Evolutionary conservation across 768 basidiomycete species (phyloP).

Genomic region (Russula sp.): DNA sequence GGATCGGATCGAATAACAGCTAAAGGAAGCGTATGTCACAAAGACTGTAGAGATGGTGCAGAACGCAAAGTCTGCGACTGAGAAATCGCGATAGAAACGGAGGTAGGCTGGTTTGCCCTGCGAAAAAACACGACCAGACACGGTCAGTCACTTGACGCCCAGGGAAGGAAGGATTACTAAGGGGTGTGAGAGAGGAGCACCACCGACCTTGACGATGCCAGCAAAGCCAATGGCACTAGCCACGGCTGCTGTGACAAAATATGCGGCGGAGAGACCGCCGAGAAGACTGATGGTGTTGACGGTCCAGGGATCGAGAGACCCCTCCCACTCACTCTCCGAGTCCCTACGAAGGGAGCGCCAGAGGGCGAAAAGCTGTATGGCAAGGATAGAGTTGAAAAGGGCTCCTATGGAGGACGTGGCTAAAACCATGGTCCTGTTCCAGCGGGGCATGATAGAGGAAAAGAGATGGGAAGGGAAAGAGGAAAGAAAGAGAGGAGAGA

Average conservation of each 20-base stretch:
- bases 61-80: slow-evolving; percentile 75
- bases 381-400: slow-evolving; percentile 42
- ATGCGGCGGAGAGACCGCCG: slow-evolving; percentile 61
- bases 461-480: background rate
- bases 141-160: background rate
- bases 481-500: background rate
- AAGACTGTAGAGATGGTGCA: slow-evolving; percentile 56
- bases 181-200: slow-evolving; percentile 24
- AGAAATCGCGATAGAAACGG: slow-evolving; percentile 79
- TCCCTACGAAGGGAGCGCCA: slow-evolving; percentile 50
- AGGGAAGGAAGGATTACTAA: slow-evolving; percentile 8
- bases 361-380: slow-evolving; percentile 42
- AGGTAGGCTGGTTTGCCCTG: slow-evolving; percentile 64
- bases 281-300: slow-evolving; percentile 47
- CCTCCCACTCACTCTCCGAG: slow-evolving; percentile 49
- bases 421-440: slow-evolving; percentile 40
- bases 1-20: slow-evolving; percentile 49
- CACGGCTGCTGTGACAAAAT: slow-evolving; percentile 62
- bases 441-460: slow-evolving; percentile 25
- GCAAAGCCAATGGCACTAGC: slow-evolving; percentile 64
- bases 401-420: slow-evolving; percentile 43
- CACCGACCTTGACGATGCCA: slow-evolving; percentile 62
- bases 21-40: slow-evolving; percentile 59
- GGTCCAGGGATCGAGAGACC: slow-evolving; percentile 42
- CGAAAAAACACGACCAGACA: background rate